Conservation (phyloP, 2,329 filamentous ascomycete species). For the Juglanconis sp. region DNA sequence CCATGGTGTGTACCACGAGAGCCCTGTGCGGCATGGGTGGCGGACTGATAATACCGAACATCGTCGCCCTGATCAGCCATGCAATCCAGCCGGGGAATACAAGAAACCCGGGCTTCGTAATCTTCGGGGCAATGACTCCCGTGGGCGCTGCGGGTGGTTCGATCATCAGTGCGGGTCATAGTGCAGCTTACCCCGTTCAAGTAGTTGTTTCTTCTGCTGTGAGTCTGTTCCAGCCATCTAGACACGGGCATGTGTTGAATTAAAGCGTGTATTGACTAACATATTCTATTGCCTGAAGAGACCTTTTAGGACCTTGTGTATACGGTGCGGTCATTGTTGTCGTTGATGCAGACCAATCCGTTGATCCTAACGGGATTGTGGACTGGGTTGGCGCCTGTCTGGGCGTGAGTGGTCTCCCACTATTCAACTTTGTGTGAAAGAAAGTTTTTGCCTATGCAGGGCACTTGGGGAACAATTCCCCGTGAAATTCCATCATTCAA, state of each 20-base stretch:
- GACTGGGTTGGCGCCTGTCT: conserved; percentile 12
- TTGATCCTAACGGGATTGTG: background rate
- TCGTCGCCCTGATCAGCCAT: conserved; percentile 13
- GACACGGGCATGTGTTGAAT: no score
- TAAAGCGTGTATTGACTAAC: no score
- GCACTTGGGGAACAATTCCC: no score
- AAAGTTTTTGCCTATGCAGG: background rate
- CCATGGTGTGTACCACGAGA: conserved; percentile 8
- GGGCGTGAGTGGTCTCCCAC: conserved; percentile 48
- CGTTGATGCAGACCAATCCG: conserved; percentile 1
- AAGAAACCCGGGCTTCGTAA: conserved; percentile 10
- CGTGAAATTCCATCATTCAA: no score
- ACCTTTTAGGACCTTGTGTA: background rate
- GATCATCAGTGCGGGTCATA: background rate
- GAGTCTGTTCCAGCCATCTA: no score
- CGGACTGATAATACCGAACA: conserved; percentile 15
- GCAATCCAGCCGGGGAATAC: conserved; percentile 8
- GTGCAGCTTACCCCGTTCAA: conserved; percentile 1
- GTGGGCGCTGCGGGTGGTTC: conserved; percentile 13
- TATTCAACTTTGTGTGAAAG: conserved; percentile 59
- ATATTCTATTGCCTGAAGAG: background rate
- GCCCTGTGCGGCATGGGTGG: conserved; percentile 15
- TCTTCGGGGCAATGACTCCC: conserved; percentile 17
- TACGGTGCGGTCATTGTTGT: background rate
- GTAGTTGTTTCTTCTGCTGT: conserved; percentile 4